Evolutionary conservation across 306 rosid species (phyloP).

Genomic region (Arachis stenosperma): DNA sequence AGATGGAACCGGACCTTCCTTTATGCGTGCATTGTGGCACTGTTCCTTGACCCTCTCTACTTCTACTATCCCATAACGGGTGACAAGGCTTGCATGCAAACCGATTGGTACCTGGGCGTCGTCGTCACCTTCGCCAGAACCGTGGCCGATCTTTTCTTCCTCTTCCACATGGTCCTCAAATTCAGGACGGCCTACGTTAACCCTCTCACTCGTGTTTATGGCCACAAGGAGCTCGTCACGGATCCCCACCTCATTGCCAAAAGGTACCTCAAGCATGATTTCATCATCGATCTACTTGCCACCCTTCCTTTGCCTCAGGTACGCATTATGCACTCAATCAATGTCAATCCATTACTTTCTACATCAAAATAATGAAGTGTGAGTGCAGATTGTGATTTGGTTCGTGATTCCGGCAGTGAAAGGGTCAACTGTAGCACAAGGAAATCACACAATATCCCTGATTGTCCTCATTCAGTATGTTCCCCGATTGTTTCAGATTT

Average conservation of each 20-base stretch:
- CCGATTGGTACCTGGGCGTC: constrained; percentile 55
- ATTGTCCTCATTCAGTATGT: constrained; percentile 80
- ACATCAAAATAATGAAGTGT: background rate
- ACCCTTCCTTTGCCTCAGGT: constrained; percentile 91
- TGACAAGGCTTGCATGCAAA: constrained; percentile 59
- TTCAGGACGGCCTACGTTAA: constrained; percentile 66
- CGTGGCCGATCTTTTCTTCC: constrained; percentile 66
- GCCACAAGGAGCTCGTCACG: constrained; percentile 69
- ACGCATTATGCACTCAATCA: background rate
- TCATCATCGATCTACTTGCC: constrained; percentile 71
- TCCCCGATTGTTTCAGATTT: constrained; percentile 73
- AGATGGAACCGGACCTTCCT: constrained; percentile 71
- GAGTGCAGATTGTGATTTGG: constrained; percentile 76
- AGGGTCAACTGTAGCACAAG: constrained; percentile 58
- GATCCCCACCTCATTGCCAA: constrained; percentile 62
- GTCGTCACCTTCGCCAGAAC: constrained; percentile 69
- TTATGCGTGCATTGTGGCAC: constrained; percentile 57
- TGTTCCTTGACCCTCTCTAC: constrained; percentile 85
- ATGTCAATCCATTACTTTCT: no score
- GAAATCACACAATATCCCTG: constrained; percentile 74
- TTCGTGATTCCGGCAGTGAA: constrained; percentile 69
- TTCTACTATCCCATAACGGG: constrained; percentile 71
- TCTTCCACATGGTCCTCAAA: constrained; percentile 66
- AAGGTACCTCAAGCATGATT: constrained; percentile 63
- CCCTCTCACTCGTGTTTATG: constrained; percentile 59